Conservation (phyloP, 371 early-diverging fungal genomes). For the Mortierella sp. region DNA sequence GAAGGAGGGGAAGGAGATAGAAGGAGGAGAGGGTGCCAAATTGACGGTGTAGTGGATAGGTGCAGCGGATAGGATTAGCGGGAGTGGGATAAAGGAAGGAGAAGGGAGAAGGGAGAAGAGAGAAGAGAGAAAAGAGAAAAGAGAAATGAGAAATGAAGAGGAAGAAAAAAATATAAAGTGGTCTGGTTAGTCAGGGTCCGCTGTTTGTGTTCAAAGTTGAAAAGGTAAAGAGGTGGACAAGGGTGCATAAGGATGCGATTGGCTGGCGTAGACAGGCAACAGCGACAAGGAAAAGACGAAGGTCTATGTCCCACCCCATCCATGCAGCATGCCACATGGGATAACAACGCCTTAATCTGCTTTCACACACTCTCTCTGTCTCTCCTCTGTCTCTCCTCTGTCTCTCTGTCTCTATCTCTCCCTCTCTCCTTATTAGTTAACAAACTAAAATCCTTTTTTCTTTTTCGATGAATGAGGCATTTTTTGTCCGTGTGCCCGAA, state of each 20-base stretch:
- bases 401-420: background rate
- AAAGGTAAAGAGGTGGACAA: background rate
- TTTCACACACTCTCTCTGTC: no score
- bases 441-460: background rate
- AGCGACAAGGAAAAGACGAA: background rate
- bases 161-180: background rate
- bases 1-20: background rate
- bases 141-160: background rate
- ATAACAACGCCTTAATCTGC: no score
- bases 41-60: background rate
- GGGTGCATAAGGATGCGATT: background rate
- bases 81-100: background rate
- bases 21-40: background rate
- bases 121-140: background rate
- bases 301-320: no score
- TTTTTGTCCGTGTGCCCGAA: background rate
- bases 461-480: background rate
- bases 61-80: background rate
- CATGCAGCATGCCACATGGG: no score
- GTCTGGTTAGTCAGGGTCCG: background rate
- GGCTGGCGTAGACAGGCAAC: background rate
- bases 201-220: background rate
- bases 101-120: background rate
- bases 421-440: background rate
- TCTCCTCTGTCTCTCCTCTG: no score